Evolutionary conservation across 1,284 basidiomycete genomes (phyloP).

Genomic region (Schizopora paradoxa): DNA sequence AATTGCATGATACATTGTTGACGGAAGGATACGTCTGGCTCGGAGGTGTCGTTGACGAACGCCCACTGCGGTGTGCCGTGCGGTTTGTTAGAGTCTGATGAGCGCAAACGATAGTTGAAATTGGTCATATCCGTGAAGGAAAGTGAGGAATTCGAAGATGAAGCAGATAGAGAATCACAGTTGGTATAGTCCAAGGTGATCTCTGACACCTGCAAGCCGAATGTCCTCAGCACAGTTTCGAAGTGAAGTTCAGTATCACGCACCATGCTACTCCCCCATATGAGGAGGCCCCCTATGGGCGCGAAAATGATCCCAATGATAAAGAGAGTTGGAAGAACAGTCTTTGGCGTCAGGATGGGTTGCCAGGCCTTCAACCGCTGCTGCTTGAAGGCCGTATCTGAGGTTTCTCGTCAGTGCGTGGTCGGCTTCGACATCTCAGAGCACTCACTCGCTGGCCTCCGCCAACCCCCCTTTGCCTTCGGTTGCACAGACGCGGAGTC

Average conservation of each 20-base stretch:
- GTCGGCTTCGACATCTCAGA: neutral
- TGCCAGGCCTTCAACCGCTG: slow-evolving; percentile 99
- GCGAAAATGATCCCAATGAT: slow-evolving; percentile 93
- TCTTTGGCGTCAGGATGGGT: slow-evolving; percentile 96
- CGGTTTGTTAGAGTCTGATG: slow-evolving; percentile 48
- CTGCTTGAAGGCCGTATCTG: slow-evolving; percentile 98
- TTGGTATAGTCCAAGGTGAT: slow-evolving; percentile 95
- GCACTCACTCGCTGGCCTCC: slow-evolving; percentile 84
- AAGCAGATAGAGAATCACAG: slow-evolving; percentile 68
- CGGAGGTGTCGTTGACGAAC: slow-evolving; percentile 50
- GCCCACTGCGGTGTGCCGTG: slow-evolving; percentile 59
- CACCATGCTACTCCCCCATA: slow-evolving; percentile 80
- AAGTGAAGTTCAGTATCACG: slow-evolving; percentile 21
- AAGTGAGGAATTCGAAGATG: slow-evolving; percentile 32
- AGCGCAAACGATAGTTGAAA: slow-evolving; percentile 69
- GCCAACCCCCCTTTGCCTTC: slow-evolving; percentile 86
- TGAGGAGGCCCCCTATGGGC: slow-evolving; percentile 90
- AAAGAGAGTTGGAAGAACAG: slow-evolving; percentile 94
- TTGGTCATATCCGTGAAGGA: slow-evolving; percentile 56
- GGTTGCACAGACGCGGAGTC: slow-evolving; percentile 31
- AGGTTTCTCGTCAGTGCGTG: slow-evolving; percentile 5
- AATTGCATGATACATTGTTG: slow-evolving; percentile 77
- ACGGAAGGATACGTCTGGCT: slow-evolving; percentile 40
- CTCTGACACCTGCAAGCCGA: slow-evolving; percentile 72
- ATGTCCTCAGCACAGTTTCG: slow-evolving; percentile 3